Evolutionary conservation across 139 green algal species (phyloP).

Genomic region (Chlorella sp.): DNA sequence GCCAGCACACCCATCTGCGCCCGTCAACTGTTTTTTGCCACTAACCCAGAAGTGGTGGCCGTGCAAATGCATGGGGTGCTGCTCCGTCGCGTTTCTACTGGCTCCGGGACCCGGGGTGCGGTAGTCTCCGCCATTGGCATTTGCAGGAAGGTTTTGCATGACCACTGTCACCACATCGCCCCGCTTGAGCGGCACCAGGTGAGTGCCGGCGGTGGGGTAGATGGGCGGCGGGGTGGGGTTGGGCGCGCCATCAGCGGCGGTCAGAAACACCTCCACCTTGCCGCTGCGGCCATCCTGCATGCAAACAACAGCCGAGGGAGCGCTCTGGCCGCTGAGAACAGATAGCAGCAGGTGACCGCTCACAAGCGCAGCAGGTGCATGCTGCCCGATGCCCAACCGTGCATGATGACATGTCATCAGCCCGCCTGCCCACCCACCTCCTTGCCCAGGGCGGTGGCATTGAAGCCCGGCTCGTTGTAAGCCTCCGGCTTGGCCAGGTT

Average conservation of each 20-base stretch:
- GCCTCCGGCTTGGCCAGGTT: background rate
- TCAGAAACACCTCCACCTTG: slow-evolving; percentile 8
- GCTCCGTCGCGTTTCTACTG: slow-evolving; percentile 46
- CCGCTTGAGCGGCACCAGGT: slow-evolving; percentile 44
- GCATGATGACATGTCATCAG: no score
- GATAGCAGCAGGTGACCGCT: no score
- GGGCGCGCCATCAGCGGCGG: background rate
- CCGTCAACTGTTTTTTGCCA: no score
- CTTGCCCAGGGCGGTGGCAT: slow-evolving; percentile 2
- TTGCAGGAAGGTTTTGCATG: slow-evolving; percentile 58
- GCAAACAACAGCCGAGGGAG: background rate
- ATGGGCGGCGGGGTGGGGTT: slow-evolving; percentile 18
- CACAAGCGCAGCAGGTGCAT: no score
- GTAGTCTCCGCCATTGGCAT: slow-evolving; percentile 55
- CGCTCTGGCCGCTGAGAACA: background rate
- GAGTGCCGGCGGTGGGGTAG: slow-evolving; percentile 46
- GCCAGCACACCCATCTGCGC: no score
- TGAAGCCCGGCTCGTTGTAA: background rate
- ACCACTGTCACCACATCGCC: slow-evolving; percentile 53
- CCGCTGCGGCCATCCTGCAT: background rate
- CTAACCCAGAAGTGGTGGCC: slow-evolving; percentile 74
- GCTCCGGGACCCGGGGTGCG: background rate
- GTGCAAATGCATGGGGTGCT: slow-evolving; percentile 84
- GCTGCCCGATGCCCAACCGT: no score
- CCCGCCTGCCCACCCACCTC: background rate